Evolutionary conservation across 371 early-diverging fungal species (phyloP).

Genomic region (Funneliformis caledonium): DNA sequence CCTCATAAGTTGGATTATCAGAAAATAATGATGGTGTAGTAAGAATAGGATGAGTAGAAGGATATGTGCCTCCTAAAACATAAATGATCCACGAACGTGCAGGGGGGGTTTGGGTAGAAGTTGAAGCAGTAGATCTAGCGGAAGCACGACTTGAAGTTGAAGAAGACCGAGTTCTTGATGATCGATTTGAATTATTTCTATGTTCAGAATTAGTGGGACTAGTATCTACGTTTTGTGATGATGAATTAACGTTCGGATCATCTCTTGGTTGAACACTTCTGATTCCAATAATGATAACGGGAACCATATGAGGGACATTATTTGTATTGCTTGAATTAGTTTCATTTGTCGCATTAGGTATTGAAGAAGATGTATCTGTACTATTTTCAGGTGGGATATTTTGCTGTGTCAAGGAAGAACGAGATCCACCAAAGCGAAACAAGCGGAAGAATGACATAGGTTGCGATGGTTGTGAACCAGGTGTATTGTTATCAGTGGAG

Average conservation of each 20-base stretch:
- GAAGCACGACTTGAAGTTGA: conserved; percentile 8
- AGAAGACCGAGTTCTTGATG: conserved; percentile 1
- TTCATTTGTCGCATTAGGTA: conserved; percentile 3
- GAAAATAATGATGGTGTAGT: conserved; percentile 29
- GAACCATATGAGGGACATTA: conserved; percentile 40
- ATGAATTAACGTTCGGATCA: background rate
- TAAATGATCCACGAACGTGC: conserved; percentile 43
- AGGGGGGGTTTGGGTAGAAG: conserved; percentile 14
- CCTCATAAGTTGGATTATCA: conserved; percentile 57
- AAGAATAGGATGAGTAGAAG: conserved; percentile 42
- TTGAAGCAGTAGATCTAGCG: conserved; percentile 14
- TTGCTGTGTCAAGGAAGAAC: background rate
- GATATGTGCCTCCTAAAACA: conserved; percentile 43
- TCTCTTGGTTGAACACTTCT: conserved; percentile 35
- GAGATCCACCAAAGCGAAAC: conserved; percentile 20
- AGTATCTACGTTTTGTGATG: conserved; percentile 7
- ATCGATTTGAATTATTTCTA: conserved; percentile 10
- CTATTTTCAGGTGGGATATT: background rate
- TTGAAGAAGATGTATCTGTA: background rate
- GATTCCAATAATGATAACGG: conserved; percentile 44
- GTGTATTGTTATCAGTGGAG: background rate
- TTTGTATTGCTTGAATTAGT: conserved; percentile 1
- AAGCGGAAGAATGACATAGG: conserved; percentile 39
- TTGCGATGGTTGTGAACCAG: conserved; percentile 10
- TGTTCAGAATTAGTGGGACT: background rate